These are phyloP conservation scores for Cavenderia fasciculata DNA, from an alignment of 78 protist species.

Conservation along the genomic window DNA sequence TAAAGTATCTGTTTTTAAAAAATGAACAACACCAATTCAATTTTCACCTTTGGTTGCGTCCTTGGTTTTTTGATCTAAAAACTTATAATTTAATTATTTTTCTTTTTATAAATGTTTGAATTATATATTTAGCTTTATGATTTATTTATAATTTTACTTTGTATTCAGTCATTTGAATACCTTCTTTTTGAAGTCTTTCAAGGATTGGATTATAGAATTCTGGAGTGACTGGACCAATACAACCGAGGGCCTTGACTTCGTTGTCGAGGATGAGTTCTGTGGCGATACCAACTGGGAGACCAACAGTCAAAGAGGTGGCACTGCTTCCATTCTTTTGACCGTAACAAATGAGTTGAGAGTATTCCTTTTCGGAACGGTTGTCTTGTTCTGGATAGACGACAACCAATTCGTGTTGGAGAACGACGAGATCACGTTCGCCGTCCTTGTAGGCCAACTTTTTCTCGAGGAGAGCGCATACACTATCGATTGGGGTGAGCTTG, in stretches of 20 bases:
- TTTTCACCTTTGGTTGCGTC: too few species aligned
- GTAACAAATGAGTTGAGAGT: conserved; percentile 43
- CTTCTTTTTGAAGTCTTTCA: conserved; percentile 57
- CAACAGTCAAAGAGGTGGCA: conserved; percentile 88
- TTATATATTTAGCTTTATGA: too few species aligned
- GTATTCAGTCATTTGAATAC: conserved; percentile 65
- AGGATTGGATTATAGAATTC: conserved; percentile 75
- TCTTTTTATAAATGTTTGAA: too few species aligned
- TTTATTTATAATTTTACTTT: background rate
- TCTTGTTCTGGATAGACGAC: conserved; percentile 9
- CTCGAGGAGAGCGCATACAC: conserved; percentile 46
- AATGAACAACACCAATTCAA: too few species aligned
- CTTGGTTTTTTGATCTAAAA: too few species aligned
- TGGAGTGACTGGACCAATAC: conserved; percentile 68
- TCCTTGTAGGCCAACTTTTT: conserved; percentile 49
- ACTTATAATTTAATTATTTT: too few species aligned
- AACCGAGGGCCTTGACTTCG: conserved; percentile 40
- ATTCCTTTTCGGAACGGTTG: conserved; percentile 18
- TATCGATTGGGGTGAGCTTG: conserved; percentile 54
- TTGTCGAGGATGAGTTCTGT: conserved; percentile 80
- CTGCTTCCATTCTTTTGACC: conserved; percentile 39
- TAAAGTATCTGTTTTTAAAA: too few species aligned
- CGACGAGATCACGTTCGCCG: conserved; percentile 65
- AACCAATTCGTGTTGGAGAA: conserved; percentile 58
- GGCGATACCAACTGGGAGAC: conserved; percentile 87